Percentiles rank a stretch among this genome's conserved stretches.
Conservation (phyloP, 75 land plant genomes). For the Azolla pinnata region DNA sequence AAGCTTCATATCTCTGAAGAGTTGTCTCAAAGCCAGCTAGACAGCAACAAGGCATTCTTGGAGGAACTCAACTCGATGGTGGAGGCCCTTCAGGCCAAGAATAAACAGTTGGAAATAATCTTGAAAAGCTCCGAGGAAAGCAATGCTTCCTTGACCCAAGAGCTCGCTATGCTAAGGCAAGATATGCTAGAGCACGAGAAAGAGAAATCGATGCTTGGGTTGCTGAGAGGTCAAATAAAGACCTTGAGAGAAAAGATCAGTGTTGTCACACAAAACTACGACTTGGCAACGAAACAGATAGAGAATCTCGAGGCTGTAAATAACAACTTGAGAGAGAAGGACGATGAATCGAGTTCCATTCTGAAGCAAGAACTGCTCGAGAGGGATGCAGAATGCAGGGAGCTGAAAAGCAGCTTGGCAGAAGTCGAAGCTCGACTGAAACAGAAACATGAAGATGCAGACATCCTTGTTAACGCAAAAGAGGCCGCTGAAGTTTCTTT, state of each 20-base stretch:
- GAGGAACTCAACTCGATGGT: background rate
- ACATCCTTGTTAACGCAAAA: background rate
- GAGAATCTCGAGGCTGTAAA: background rate
- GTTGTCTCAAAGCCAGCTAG: background rate
- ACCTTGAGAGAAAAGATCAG: slow-evolving; percentile 1
- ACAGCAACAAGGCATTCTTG: background rate
- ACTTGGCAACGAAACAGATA: background rate
- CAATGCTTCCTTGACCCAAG: background rate
- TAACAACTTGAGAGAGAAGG: background rate
- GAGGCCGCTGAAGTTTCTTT: background rate
- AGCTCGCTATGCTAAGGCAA: background rate
- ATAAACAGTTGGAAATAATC: slow-evolving; percentile 1
- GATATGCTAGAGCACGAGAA: slow-evolving; percentile 1
- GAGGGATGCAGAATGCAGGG: background rate
- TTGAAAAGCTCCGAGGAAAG: slow-evolving; percentile 5
- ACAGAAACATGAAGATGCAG: background rate
- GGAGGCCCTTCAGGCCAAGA: background rate
- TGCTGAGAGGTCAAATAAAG: background rate
- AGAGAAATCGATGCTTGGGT: background rate
- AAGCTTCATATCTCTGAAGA: slow-evolving; percentile 3
- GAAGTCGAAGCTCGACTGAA: background rate
- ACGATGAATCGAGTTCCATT: background rate
- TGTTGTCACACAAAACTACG: background rate
- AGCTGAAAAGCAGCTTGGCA: background rate
- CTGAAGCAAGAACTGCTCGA: background rate